These are phyloP conservation scores for Cichorium intybus DNA, from an alignment of 140 eudicot species.

Conservation along the genomic window DNA sequence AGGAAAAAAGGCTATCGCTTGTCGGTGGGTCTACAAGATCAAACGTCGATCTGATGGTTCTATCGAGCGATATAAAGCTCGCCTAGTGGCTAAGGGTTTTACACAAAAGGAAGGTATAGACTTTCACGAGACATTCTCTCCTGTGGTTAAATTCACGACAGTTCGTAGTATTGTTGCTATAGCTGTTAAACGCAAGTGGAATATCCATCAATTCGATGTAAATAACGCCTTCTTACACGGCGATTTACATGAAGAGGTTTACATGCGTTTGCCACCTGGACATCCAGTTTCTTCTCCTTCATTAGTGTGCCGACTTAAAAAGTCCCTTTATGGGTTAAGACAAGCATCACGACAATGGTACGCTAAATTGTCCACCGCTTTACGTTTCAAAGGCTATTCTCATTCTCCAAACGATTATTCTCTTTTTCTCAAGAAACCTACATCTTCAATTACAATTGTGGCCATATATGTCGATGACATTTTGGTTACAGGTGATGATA, in stretches of 20 bases:
- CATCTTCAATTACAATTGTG: too few species aligned
- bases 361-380: not conserved
- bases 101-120: too few species aligned
- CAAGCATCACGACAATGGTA: not conserved
- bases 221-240: too few species aligned
- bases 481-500: not conserved
- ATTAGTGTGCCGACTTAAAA: not conserved
- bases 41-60: not conserved
- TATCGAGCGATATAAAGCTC: not conserved
- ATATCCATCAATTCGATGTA: too few species aligned
- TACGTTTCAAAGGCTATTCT: not conserved
- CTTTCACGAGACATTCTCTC: not conserved
- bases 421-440: not conserved
- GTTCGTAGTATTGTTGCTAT: not conserved
- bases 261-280: constrained; percentile 10
- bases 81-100: not conserved
- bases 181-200: too few species aligned
- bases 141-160: not conserved
- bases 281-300: not conserved
- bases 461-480: not conserved
- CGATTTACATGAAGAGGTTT: too few species aligned
- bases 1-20: too few species aligned
- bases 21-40: too few species aligned
- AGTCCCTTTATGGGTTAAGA: not conserved
- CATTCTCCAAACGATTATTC: not conserved